Evolutionary conservation across 805 yeast species (phyloP), one percentile per base, ranked within the genome.

Genomic region (Dipodascus geniculatus): DNA sequence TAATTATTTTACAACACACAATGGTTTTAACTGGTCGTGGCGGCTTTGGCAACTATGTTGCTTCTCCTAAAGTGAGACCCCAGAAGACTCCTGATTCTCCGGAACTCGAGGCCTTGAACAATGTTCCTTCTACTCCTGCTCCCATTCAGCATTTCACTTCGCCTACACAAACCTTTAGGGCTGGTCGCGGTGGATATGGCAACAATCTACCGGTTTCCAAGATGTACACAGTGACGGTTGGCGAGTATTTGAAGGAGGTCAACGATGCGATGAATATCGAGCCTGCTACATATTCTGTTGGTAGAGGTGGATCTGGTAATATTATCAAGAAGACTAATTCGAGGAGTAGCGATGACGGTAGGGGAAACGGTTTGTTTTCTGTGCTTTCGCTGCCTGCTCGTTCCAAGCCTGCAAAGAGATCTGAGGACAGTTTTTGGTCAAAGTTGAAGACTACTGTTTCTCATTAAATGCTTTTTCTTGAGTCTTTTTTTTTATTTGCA

Each of bases 161-260:
- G 20, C 71, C 72, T 8, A 51, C 38, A 14, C 64, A 69, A 55
- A 59, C 60, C 16, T 68, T 67, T 58, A 60, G 63, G 23, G 60
- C 69, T 23, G 72, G 72, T 24, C 62, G 72, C 22, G 72, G 72
- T n/a, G 72, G 72, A 44, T 68, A 61, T 44, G 72, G 72, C 14
- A 68, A 68, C 60, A 60, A 61, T 20, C 61, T 66, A 23, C 60
- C 66, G 2, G 64, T 68, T 22, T 52, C 59, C 22, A 57, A 64
- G 31, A 58, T 65, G 60, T 56, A 60, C 23, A 51, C 63, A 20
- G 52, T 56, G 59, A 55, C 71, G 2, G 68, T 70, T 2, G 60
- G 63, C 19, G 68, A 69, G 56, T 65, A 67, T 48, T 59, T 68
- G 14, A 49, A 59, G 33, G 70, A 68, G 53, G 69, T 63, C 48